phyloP scores from a whole-genome alignment of 148 eudicot species.

The Diospyros kaki region DNA sequence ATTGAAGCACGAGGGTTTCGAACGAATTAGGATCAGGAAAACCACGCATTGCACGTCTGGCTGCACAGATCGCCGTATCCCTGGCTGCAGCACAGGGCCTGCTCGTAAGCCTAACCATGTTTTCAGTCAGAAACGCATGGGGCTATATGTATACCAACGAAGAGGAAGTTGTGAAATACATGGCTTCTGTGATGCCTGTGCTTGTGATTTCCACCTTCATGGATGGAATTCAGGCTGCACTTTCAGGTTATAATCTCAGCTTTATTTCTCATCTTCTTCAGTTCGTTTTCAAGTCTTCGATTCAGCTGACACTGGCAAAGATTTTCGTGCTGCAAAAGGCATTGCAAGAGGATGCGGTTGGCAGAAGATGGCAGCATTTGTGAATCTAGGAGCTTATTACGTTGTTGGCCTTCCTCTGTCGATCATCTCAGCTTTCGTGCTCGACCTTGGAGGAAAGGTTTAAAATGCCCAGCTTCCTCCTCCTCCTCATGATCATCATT shows the following conservation, averaged over 20 bases:
- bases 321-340: constrained; percentile 8
- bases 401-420: constrained; percentile 24
- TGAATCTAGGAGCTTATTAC: constrained; percentile 32
- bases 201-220: constrained; percentile 27
- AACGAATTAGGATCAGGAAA: constrained; percentile 31
- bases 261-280: no score
- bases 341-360: constrained; percentile 34
- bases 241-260: constrained; percentile 19
- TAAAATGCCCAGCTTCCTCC: background rate
- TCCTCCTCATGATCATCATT: background rate
- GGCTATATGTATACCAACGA: constrained; percentile 21
- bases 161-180: constrained; percentile 23
- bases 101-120: constrained; percentile 2
- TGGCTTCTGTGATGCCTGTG: constrained; percentile 24
- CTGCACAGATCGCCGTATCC: constrained; percentile 19
- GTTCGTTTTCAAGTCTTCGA: background rate
- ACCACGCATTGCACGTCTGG: constrained; percentile 15
- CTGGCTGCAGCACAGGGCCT: constrained; percentile 19
- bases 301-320: background rate
- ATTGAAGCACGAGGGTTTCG: constrained; percentile 25
- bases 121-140: constrained; percentile 16
- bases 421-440: constrained; percentile 13
- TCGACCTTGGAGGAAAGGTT: constrained; percentile 10
- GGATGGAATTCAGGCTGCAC: constrained; percentile 30
- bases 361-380: constrained; percentile 25